These are phyloP conservation scores for Malus hybrid DNA, from an alignment of 331 rosid genomes.

Conservation along the genomic window DNA sequence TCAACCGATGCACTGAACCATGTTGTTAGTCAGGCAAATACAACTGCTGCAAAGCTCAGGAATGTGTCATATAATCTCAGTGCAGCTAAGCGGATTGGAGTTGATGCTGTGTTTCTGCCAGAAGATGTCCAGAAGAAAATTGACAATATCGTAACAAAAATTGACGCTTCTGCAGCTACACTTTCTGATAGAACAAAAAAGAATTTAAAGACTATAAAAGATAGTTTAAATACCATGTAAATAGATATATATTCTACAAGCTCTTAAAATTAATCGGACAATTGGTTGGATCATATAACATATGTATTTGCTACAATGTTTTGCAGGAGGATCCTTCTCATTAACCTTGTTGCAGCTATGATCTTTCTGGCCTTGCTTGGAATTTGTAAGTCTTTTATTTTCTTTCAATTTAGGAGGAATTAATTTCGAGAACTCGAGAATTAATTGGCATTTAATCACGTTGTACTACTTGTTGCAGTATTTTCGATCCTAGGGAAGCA, in stretches of 20 bases:
- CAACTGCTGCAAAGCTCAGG: slow-evolving; percentile 39
- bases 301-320: background rate
- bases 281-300: background rate
- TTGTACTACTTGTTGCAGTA: slow-evolving; percentile 34
- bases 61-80: slow-evolving; percentile 36
- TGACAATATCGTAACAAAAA: slow-evolving; percentile 17
- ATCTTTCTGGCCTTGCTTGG: slow-evolving; percentile 48
- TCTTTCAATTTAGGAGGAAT: background rate
- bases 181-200: slow-evolving; percentile 28
- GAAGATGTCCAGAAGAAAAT: slow-evolving; percentile 9
- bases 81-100: slow-evolving; percentile 33
- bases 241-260: background rate
- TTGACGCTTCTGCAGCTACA: slow-evolving; percentile 19
- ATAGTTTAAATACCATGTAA: slow-evolving; percentile 27
- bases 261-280: background rate
- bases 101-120: slow-evolving; percentile 31
- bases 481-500: slow-evolving; percentile 40
- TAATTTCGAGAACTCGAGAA: background rate
- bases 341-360: slow-evolving; percentile 40
- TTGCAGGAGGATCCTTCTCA: slow-evolving; percentile 44
- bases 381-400: slow-evolving; percentile 34
- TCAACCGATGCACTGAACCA: slow-evolving; percentile 37
- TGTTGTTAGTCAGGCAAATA: slow-evolving; percentile 44
- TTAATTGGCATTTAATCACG: background rate
- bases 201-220: slow-evolving; percentile 19